Conservation (phyloP, 1,284 basidiomycete species). For the Binderoboletus segoi region DNA sequence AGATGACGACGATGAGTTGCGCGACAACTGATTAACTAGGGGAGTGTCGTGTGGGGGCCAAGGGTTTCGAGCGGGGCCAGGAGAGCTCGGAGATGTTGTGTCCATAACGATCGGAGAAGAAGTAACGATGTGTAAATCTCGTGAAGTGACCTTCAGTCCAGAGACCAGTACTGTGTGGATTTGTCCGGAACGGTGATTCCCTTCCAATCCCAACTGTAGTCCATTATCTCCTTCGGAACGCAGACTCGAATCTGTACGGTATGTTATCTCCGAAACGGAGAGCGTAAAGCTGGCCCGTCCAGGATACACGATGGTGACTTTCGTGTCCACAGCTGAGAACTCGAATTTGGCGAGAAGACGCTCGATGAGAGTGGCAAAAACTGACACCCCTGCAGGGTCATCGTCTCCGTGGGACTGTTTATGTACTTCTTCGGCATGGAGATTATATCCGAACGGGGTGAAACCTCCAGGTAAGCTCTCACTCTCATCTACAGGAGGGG, state of each 20-base stretch:
- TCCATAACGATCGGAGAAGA: conserved; percentile 22
- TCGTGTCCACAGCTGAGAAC: conserved; percentile 72
- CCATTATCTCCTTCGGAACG: conserved; percentile 12
- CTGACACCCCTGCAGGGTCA: conserved; percentile 75
- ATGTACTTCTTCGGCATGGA: conserved; percentile 39
- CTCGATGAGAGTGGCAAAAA: conserved; percentile 86
- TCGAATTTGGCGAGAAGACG: conserved; percentile 81
- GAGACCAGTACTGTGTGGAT: conserved; percentile 50
- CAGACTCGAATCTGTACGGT: conserved; percentile 42
- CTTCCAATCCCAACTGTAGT: conserved; percentile 33
- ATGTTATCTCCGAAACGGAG: conserved; percentile 58
- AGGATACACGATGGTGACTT: conserved; percentile 66
- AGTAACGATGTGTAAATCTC: conserved; percentile 40
- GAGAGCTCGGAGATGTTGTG: conserved; percentile 24
- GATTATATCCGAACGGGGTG: conserved; percentile 49
- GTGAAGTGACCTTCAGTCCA: conserved; percentile 51
- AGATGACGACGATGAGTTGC: conserved; percentile 47
- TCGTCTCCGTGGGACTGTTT: conserved; percentile 41
- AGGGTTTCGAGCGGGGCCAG: conserved; percentile 18
- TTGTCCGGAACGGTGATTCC: conserved; percentile 16
- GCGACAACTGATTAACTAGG: conserved; percentile 36
- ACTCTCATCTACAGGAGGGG: conserved; percentile 37
- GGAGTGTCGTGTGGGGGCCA: conserved; percentile 37
- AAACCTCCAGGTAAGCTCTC: conserved; percentile 65
- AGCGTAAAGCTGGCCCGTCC: conserved; percentile 63